Percentiles rank a stretch among this genome's conserved stretches.
Evolutionary conservation across 1,284 basidiomycete species (phyloP).

Genomic region (Cutaneotrichosporon mucoides): DNA sequence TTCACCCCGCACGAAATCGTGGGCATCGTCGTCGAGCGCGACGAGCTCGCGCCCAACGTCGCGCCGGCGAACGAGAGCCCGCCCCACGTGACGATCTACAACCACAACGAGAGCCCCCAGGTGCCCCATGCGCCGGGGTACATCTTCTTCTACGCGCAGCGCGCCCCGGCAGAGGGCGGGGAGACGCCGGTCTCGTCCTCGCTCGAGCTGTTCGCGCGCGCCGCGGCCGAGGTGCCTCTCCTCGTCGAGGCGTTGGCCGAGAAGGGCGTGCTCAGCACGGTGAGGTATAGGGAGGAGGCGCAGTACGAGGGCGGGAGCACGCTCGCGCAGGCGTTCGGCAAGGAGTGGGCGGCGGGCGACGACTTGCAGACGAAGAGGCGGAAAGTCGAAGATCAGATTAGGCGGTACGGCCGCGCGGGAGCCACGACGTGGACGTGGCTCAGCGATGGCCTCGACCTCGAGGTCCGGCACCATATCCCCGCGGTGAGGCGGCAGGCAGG

Average conservation of each 20-base stretch:
- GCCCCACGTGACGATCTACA: slow-evolving; percentile 10
- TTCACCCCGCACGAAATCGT: slow-evolving; percentile 18
- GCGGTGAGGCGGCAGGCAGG: slow-evolving; percentile 6
- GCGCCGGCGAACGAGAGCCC: slow-evolving; percentile 22
- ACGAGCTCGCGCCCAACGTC: slow-evolving; percentile 17
- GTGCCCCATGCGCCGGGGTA: slow-evolving; percentile 20
- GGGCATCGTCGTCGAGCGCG: slow-evolving; percentile 17
- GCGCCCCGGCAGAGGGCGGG: slow-evolving; percentile 9
- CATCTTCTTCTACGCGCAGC: slow-evolving; percentile 19
- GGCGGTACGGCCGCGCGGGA: slow-evolving; percentile 13
- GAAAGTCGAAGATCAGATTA: slow-evolving; percentile 17
- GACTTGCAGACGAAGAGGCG: slow-evolving; percentile 5
- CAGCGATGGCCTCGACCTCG: slow-evolving; percentile 11
- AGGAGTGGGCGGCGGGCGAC: slow-evolving; percentile 13
- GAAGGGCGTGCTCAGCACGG: slow-evolving; percentile 10
- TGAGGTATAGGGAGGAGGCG: slow-evolving; percentile 7
- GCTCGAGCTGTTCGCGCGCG: slow-evolving; percentile 17
- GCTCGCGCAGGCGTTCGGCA: slow-evolving; percentile 17
- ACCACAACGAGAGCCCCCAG: slow-evolving; percentile 21
- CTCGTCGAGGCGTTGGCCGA: slow-evolving; percentile 13
- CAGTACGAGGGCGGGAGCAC: slow-evolving; percentile 15
- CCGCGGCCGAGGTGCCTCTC: slow-evolving; percentile 15
- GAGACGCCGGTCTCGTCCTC: slow-evolving; percentile 18
- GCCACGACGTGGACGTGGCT: slow-evolving; percentile 18
- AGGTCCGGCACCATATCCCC: slow-evolving; percentile 15